Evolutionary conservation across 139 green algal genomes (phyloP).

Genomic region (Haematococcus sp.): DNA sequence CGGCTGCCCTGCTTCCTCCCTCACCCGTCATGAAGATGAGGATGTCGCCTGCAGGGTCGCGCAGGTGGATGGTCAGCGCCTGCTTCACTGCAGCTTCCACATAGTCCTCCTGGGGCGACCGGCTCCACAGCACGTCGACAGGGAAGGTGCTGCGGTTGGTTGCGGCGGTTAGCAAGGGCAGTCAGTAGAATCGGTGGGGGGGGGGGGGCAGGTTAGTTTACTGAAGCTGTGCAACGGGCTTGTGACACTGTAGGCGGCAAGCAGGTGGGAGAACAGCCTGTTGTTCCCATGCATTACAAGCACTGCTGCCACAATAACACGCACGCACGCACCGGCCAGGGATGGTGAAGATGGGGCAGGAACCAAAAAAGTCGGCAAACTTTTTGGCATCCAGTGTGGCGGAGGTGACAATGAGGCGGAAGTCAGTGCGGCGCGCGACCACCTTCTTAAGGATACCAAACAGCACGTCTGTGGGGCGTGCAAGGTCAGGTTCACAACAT

Average conservation of each 20-base stretch:
- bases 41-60: slow-evolving; percentile 89
- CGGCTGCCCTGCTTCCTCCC: not conserved
- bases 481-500: slow-evolving; percentile 50
- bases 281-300: not conserved
- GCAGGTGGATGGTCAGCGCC: slow-evolving; percentile 91
- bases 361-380: slow-evolving; percentile 89
- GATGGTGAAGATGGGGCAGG: slow-evolving; percentile 90
- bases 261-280: no score
- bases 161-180: no score
- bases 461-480: slow-evolving; percentile 80
- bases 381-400: slow-evolving; percentile 90
- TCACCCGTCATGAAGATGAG: slow-evolving; percentile 97
- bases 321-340: slow-evolving; percentile 55
- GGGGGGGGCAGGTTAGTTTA: no score
- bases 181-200: no score
- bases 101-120: slow-evolving; percentile 88
- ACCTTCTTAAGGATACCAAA: slow-evolving; percentile 95
- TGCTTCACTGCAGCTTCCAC: slow-evolving; percentile 97
- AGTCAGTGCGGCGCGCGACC: slow-evolving; percentile 59
- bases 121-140: slow-evolving; percentile 90
- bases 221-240: no score
- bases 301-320: not conserved
- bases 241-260: no score
- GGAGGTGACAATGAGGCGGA: slow-evolving; percentile 96
- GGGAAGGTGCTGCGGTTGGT: slow-evolving; percentile 84